Conservation (phyloP, 352 stramenopile species). For the Globisporangium polare region DNA sequence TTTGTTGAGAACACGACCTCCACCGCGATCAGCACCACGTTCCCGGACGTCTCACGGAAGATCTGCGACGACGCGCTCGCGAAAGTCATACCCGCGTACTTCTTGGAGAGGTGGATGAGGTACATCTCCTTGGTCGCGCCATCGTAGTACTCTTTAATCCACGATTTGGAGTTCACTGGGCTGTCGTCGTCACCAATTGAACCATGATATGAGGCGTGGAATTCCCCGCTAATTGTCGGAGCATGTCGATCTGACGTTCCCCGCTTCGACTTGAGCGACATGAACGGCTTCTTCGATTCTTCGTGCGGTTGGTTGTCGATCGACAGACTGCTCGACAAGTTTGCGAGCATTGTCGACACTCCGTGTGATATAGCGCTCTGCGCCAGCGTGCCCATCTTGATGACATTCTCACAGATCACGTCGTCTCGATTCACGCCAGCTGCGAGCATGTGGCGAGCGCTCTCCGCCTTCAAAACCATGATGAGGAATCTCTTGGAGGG, state of each 20-base stretch:
- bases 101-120: conserved; percentile 74
- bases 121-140: conserved; percentile 85
- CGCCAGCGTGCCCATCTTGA: conserved; percentile 86
- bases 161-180: conserved; percentile 15
- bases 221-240: conserved; percentile 2
- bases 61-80: conserved; percentile 48
- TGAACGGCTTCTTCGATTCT: conserved; percentile 9
- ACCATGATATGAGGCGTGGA: background rate
- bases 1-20: conserved; percentile 62
- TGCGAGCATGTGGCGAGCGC: conserved; percentile 72
- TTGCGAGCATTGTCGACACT: conserved; percentile 82
- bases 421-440: conserved; percentile 72
- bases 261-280: conserved; percentile 25
- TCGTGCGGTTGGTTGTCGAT: conserved; percentile 32
- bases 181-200: background rate
- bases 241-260: conserved; percentile 16
- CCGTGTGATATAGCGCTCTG: conserved; percentile 72
- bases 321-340: conserved; percentile 76
- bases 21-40: conserved; percentile 74
- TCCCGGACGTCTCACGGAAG: conserved; percentile 62
- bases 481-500: conserved; percentile 61
- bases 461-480: conserved; percentile 76
- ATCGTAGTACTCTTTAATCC: conserved; percentile 75
- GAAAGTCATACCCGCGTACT: conserved; percentile 72
- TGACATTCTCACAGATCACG: conserved; percentile 85